Evolutionary conservation across 192 early-diverging fungal genomes (phyloP).

Genomic region (Dissophora globulifera): DNA sequence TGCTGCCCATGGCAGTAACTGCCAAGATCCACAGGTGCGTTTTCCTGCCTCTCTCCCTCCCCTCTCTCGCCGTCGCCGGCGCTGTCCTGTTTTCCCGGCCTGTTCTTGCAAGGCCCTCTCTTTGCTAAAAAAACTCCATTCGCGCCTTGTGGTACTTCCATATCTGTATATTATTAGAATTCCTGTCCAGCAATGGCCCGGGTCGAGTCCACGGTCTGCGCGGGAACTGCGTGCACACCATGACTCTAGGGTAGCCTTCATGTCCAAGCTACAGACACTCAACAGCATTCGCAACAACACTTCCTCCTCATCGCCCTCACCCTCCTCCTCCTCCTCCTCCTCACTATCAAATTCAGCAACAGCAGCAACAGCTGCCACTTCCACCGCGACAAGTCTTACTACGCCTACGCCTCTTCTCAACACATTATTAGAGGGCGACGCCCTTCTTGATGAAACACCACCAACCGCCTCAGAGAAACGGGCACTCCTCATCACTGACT

Average conservation of each 20-base stretch:
- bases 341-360: background rate
- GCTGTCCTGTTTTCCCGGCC: background rate
- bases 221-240: slow-evolving; percentile 39
- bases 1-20: slow-evolving; percentile 10
- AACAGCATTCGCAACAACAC: slow-evolving; percentile 3
- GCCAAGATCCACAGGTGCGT: slow-evolving; percentile 32
- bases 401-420: background rate
- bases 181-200: slow-evolving; percentile 30
- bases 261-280: slow-evolving; percentile 33
- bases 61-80: background rate
- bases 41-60: background rate
- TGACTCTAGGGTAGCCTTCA: slow-evolving; percentile 19
- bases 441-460: background rate
- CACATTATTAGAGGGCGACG: background rate
- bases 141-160: background rate
- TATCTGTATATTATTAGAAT: slow-evolving; percentile 41
- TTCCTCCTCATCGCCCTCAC: background rate
- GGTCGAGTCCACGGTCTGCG: slow-evolving; percentile 15
- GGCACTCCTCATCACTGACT: too few relatives aligned
- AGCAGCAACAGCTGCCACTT: background rate
- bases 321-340: background rate
- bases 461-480: background rate
- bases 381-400: too few relatives aligned
- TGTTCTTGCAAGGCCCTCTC: background rate
- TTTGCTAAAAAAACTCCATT: background rate